Evolutionary conservation across 306 rosid species (phyloP).

Genomic region (Crataegus laevigata): DNA sequence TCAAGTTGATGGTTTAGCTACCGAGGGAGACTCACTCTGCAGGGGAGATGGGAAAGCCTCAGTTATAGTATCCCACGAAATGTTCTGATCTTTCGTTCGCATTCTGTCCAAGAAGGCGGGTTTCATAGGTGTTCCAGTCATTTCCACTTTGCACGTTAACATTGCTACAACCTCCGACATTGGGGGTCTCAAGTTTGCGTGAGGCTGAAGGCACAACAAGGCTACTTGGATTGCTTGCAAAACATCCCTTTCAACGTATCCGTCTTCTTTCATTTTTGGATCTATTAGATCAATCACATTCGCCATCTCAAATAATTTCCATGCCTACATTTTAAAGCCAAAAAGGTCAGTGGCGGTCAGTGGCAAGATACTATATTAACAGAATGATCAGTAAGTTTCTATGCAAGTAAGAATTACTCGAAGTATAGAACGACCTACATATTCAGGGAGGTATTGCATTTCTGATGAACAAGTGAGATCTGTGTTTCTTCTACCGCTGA

Average conservation of each 20-base stretch:
- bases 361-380: too few relatives aligned
- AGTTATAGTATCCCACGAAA: slow-evolving; percentile 49
- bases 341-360: not conserved
- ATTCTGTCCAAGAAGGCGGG: slow-evolving; percentile 53
- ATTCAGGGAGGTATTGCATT: slow-evolving; percentile 88
- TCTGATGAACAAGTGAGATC: slow-evolving; percentile 65
- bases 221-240: slow-evolving; percentile 65
- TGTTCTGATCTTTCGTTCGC: slow-evolving; percentile 29
- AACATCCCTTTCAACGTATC: slow-evolving; percentile 48
- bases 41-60: slow-evolving; percentile 39
- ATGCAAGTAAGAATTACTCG: not conserved
- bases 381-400: not conserved
- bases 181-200: slow-evolving; percentile 60
- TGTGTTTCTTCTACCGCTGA: slow-evolving; percentile 71
- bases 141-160: slow-evolving; percentile 53
- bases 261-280: slow-evolving; percentile 47
- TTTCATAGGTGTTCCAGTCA: slow-evolving; percentile 44
- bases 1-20: slow-evolving; percentile 15
- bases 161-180: slow-evolving; percentile 79
- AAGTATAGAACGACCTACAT: slow-evolving; percentile 24
- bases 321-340: slow-evolving; percentile 38
- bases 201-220: slow-evolving; percentile 69
- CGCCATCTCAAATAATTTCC: slow-evolving; percentile 62
- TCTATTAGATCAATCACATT: slow-evolving; percentile 47
- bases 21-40: slow-evolving; percentile 30